Percentiles rank a stretch among this genome's conserved stretches.
Conservation (phyloP, 2,329 filamentous ascomycete species). For the Fusarium sp. region DNA sequence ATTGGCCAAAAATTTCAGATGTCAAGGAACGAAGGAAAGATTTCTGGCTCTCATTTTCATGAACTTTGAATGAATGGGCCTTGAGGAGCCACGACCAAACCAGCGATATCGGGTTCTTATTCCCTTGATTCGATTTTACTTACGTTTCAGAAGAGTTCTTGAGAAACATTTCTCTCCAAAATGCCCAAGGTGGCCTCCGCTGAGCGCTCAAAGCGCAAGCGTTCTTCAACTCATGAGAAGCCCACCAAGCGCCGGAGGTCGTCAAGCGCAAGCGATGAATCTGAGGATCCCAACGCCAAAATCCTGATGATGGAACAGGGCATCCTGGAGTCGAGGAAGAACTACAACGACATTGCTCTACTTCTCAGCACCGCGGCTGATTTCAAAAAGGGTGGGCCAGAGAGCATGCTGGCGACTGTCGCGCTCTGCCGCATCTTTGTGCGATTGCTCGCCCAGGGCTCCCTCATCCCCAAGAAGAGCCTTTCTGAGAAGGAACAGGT, state of each 20-base stretch:
- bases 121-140: not conserved
- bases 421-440: conserved; percentile 91
- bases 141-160: not conserved
- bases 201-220: conserved; percentile 68
- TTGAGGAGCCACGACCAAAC: conserved; percentile 4
- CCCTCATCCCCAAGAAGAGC: conserved; percentile 75
- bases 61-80: conserved; percentile 33
- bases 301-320: conserved; percentile 85
- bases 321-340: conserved; percentile 87
- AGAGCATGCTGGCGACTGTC: conserved; percentile 79
- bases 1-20: conserved; percentile 51
- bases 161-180: conserved; percentile 4
- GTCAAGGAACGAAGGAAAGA: conserved; percentile 45
- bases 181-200: conserved; percentile 48
- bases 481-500: conserved; percentile 81
- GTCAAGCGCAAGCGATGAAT: conserved; percentile 64
- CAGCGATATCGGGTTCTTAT: not conserved
- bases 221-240: conserved; percentile 59
- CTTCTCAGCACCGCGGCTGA: conserved; percentile 73
- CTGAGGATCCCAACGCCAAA: conserved; percentile 71
- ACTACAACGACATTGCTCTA: conserved; percentile 91
- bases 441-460: conserved; percentile 82
- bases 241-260: conserved; percentile 68
- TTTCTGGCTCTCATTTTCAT: conserved; percentile 49
- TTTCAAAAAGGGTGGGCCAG: conserved; percentile 63